These are phyloP conservation scores for Ophiosphaerella korrae DNA, from an alignment of 2,329 filamentous ascomycete species.

Conservation along the genomic window DNA sequence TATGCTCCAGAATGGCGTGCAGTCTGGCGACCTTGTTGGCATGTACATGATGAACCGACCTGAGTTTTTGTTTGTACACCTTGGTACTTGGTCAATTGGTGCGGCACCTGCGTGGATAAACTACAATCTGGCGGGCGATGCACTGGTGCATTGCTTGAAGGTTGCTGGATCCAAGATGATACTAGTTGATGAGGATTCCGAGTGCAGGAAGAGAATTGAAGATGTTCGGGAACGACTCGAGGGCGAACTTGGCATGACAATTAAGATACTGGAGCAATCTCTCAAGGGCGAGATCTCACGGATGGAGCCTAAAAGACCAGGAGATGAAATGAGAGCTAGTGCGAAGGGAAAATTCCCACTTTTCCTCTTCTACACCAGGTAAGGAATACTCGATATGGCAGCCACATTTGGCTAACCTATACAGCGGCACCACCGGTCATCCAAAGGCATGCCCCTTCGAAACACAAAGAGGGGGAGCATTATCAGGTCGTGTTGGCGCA, in stretches of 20 bases:
- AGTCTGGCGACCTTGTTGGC: slow-evolving; percentile 65
- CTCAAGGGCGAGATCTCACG: slow-evolving; percentile 56
- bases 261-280: slow-evolving; percentile 58
- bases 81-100: slow-evolving; percentile 69
- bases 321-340: slow-evolving; percentile 59
- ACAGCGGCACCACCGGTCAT: slow-evolving; percentile 73
- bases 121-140: slow-evolving; percentile 67
- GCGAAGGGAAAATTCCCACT: slow-evolving; percentile 62
- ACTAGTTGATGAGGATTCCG: slow-evolving; percentile 54
- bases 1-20: slow-evolving; percentile 56
- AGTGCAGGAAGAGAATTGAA: slow-evolving; percentile 62
- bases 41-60: slow-evolving; percentile 71
- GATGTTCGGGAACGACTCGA: slow-evolving; percentile 55
- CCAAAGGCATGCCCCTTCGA: slow-evolving; percentile 73
- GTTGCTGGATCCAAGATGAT: slow-evolving; percentile 59
- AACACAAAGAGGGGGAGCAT: slow-evolving; percentile 52
- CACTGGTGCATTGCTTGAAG: slow-evolving; percentile 68
- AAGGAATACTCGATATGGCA: not conserved
- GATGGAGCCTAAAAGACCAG: slow-evolving; percentile 57
- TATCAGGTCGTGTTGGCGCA: slow-evolving; percentile 44
- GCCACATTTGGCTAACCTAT: slow-evolving; percentile 10
- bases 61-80: slow-evolving; percentile 69
- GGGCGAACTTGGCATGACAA: slow-evolving; percentile 62
- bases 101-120: slow-evolving; percentile 74
- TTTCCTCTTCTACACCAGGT: slow-evolving; percentile 72